These are phyloP conservation scores for Collybia sordida DNA, from an alignment of 768 basidiomycete species.

Conservation along the genomic window DNA sequence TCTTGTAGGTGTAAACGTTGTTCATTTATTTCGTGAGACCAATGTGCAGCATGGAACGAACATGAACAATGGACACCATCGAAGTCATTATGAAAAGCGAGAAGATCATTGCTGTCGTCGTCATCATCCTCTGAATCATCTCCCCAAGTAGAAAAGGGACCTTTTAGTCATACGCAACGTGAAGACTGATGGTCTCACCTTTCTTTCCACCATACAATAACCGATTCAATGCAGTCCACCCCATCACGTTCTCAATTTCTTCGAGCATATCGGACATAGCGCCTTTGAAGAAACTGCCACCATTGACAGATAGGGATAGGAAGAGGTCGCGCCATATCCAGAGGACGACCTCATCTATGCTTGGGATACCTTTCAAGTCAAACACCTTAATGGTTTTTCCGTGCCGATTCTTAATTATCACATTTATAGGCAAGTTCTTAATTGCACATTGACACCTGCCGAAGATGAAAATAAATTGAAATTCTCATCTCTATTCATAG, in stretches of 20 bases:
- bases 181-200: conserved; percentile 32
- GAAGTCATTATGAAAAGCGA: no score
- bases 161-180: not conserved
- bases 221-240: conserved; percentile 50
- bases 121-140: conserved; percentile 31
- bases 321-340: conserved; percentile 77
- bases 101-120: not conserved
- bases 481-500: not conserved
- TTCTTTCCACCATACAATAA: conserved; percentile 56
- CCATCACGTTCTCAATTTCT: conserved; percentile 53
- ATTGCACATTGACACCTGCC: conserved; percentile 56
- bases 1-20: conserved; percentile 41
- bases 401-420: conserved; percentile 40
- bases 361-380: conserved; percentile 43
- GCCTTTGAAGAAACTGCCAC: conserved; percentile 19
- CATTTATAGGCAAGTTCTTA: conserved; percentile 43
- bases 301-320: conserved; percentile 49
- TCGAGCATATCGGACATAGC: conserved; percentile 52
- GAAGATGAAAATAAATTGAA: not conserved
- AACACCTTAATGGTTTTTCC: conserved; percentile 50
- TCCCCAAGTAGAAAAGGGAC: conserved; percentile 10
- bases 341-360: conserved; percentile 43
- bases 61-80: conserved; percentile 21
- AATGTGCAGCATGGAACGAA: conserved; percentile 47
- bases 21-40: conserved; percentile 41